phyloP scores from a whole-genome alignment of 352 stramenopile genomes.

The Globisporangium cystogenes region DNA sequence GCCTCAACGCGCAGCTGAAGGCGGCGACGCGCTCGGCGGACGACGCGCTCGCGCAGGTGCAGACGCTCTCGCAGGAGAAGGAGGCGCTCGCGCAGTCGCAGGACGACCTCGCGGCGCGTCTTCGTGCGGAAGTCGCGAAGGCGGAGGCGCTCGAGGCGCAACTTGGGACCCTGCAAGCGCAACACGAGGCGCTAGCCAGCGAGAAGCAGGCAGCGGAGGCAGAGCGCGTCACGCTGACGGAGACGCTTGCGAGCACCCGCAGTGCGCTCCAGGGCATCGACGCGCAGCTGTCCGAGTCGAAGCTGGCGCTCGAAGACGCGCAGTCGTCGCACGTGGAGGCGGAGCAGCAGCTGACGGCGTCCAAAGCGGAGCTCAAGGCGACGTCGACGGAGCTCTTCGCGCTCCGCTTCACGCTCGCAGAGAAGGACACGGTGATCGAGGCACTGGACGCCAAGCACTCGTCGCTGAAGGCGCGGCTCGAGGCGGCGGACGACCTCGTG shows the following conservation, averaged over 20 bases:
- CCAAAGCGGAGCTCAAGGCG: neutral
- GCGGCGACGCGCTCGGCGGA: conserved; percentile 10
- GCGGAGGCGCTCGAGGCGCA: conserved; percentile 2
- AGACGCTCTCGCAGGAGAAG: conserved; percentile 10
- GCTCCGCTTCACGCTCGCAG: neutral
- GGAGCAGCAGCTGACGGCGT: neutral
- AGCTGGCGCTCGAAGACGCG: no score
- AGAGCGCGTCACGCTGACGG: neutral
- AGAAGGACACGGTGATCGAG: conserved; percentile 2
- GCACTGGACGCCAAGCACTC: neutral
- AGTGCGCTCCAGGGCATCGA: neutral
- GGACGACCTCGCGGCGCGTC: conserved; percentile 1
- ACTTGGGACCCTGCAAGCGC: neutral
- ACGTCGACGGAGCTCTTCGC: neutral
- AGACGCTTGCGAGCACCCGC: neutral
- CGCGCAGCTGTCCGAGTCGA: neutral
- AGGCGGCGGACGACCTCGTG: neutral
- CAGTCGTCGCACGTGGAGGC: no score
- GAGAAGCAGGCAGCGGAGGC: neutral
- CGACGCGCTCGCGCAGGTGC: conserved; percentile 12
- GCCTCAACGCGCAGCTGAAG: conserved; percentile 8
- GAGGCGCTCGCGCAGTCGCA: conserved; percentile 3
- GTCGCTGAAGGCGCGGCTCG: conserved; percentile 1
- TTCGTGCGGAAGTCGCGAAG: conserved; percentile 8
- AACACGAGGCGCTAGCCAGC: conserved; percentile 2